Conservation (phyloP, 352 stramenopile species). For the Peronosclerospora sorghi region DNA sequence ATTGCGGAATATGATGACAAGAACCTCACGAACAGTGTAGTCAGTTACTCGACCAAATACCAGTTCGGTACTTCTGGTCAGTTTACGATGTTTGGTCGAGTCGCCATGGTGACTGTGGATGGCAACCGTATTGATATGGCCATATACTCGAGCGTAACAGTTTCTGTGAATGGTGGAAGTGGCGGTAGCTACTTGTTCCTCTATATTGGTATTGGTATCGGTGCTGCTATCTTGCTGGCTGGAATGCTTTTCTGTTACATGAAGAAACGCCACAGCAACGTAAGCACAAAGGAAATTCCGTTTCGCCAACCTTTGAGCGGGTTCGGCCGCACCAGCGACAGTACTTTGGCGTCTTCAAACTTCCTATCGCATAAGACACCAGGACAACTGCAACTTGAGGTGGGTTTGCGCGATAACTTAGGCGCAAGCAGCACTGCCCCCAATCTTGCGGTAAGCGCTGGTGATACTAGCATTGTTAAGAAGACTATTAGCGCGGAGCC, state of each 20-base stretch:
- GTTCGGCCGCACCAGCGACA: slow-evolving; percentile 34
- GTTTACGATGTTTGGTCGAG: slow-evolving; percentile 60
- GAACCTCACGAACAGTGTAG: slow-evolving; percentile 50
- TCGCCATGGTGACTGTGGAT: slow-evolving; percentile 62
- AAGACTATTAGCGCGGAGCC: slow-evolving; percentile 19
- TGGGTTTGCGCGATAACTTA: slow-evolving; percentile 27
- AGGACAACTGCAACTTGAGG: slow-evolving; percentile 18
- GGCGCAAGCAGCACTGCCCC: slow-evolving; percentile 23
- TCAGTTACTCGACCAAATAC: slow-evolving; percentile 44
- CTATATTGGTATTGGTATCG: slow-evolving; percentile 63
- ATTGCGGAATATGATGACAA: slow-evolving; percentile 36
- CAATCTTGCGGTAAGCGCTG: slow-evolving; percentile 23
- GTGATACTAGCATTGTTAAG: slow-evolving; percentile 18
- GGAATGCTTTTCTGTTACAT: slow-evolving; percentile 60
- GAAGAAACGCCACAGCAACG: slow-evolving; percentile 45
- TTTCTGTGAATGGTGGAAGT: slow-evolving; percentile 37
- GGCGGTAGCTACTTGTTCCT: slow-evolving; percentile 43
- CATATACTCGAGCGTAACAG: slow-evolving; percentile 61
- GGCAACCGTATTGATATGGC: slow-evolving; percentile 70
- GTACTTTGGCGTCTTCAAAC: slow-evolving; percentile 54
- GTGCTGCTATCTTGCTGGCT: slow-evolving; percentile 46
- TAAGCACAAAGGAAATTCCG: slow-evolving; percentile 61
- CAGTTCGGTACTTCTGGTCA: slow-evolving; percentile 43
- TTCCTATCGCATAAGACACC: slow-evolving; percentile 58
- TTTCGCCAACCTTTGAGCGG: slow-evolving; percentile 44